Base-by-base conservation (phyloP, 2,329 filamentous ascomycete species). In the Aspergillus sp. region DNA sequence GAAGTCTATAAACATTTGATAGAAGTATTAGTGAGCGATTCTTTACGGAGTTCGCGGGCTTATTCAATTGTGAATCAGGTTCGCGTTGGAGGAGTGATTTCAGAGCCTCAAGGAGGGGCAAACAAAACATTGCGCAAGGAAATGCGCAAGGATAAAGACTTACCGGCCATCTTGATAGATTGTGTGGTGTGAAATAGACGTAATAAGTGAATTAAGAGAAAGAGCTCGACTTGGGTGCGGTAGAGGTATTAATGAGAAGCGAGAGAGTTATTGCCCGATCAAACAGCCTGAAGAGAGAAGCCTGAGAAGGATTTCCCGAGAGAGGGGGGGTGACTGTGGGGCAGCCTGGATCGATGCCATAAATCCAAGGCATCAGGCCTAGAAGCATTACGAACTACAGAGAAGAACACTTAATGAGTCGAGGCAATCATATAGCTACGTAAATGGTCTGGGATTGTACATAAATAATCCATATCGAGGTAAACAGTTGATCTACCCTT, bases 111-210 rank as follows among this genome's bases (percentile, higher is more conserved):
- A 57, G 45, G 65, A 67, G 65, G 65, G 65, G 65, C 59, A 67
- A 53, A 51, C 45, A 58, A 61, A 57, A 52, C 55, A 64, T 40
- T 46, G 17, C 33, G 40, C 27, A 44, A n/a, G 23, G n/a, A 19
- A 27, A 6, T 51, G 41, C 33, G 17, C 6, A 31, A 19, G 21
- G 44, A 33, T 6, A 19, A 17, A 6, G 15, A 72, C 72, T 65
- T 67, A 75, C 72, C 66, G 43, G 70, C 59, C 73, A 75, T 75
- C 67, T 68, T 75, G 68, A 66, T 51, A 52, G 48, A 46, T 37
- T 58, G 66, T 43, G 62, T 59, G n/a, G 56, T 53, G 39, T 41
- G 49, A 47, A 49, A 52, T 60, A 12, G 14, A 46, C 60, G 58
- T 68, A 15, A 23, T 8, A 44, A 14, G 31, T 35, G 41, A 23